Evolutionary conservation across 768 basidiomycete genomes (phyloP).

Genomic region (Termitomyces sp.): DNA sequence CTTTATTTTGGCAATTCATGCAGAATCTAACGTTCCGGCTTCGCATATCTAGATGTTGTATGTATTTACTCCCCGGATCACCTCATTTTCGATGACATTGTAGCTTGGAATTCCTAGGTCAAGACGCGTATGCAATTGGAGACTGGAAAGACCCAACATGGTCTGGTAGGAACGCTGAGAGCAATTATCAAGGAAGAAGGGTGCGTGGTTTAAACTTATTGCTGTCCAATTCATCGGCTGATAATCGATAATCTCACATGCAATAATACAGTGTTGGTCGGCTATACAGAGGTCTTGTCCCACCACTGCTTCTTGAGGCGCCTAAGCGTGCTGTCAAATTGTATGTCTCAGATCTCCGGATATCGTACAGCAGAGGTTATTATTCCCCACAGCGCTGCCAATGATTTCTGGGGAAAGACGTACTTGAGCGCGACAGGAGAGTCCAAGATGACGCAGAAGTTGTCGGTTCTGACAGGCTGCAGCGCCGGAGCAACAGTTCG

Average conservation of each 20-base stretch:
- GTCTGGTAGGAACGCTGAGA: slow-evolving; percentile 79
- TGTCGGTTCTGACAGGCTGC: slow-evolving; percentile 91
- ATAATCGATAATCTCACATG: slow-evolving; percentile 9
- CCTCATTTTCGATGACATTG: slow-evolving; percentile 4
- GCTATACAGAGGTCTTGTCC: slow-evolving; percentile 94
- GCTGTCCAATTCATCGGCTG: slow-evolving; percentile 10
- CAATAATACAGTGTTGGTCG: slow-evolving; percentile 55
- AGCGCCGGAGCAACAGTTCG: slow-evolving; percentile 85
- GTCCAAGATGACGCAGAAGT: slow-evolving; percentile 78
- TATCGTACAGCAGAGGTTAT: slow-evolving; percentile 1
- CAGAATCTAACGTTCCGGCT: slow-evolving; percentile 1
- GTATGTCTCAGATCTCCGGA: slow-evolving; percentile 34
- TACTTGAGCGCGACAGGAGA: slow-evolving; percentile 61
- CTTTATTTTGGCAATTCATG: not conserved
- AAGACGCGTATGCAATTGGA: slow-evolving; percentile 99
- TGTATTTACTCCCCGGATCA: slow-evolving; percentile 27
- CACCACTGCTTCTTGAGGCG: slow-evolving; percentile 92
- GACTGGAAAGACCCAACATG: slow-evolving; percentile 69
- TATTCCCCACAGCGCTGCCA: slow-evolving; percentile 54
- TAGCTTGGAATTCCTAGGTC: slow-evolving; percentile 47
- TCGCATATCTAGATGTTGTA: slow-evolving; percentile 71
- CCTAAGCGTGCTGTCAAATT: slow-evolving; percentile 98
- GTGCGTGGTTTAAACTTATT: slow-evolving; percentile 38
- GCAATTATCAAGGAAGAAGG: slow-evolving; percentile 89
- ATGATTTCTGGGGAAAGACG: slow-evolving; percentile 95